Base-by-base conservation (phyloP, 176 grass and related monocot species). In the Tillandsia fasciculata region DNA sequence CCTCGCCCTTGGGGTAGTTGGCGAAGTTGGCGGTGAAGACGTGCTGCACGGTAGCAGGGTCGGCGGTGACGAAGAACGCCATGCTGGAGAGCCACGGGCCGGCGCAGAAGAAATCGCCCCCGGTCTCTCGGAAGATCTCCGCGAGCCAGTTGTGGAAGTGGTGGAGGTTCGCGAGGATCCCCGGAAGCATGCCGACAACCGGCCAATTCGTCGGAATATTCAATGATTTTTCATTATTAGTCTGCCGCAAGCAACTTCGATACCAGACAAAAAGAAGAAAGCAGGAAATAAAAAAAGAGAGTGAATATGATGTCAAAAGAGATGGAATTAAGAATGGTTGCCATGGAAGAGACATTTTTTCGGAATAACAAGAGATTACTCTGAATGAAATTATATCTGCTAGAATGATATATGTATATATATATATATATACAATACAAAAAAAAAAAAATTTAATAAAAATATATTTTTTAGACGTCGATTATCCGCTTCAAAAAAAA, bases 21-120 rank as follows among this genome's bases (percentile, higher is more conserved):
- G 24, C 1, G 84, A 92, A 92, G 70, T 85, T 83, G 83, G 79
- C 76, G 33, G 65, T 85, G 82, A 92, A 92, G 79, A 92, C 70
- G 64, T 92, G 84, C 24, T 77, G 81, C 26, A 92, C 73, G 82
- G 88, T 85, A 68, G 82, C 8, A 1, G 89, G 89, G 68, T 92
- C 85, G 76, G 76, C 76, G 23, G 89, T 92, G 64, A 79, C 3
- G 33, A 91, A 64, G 12, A 52, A 80, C 10, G 64, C 48, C 52
- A 85, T 12, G 65, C 75, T 76, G 48, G 70, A 76, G 72, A 50
- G 9, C 7, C 85, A 77, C 0, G 80, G 72, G 4, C 70, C 85
- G 15, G 53, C 53, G 0, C 81, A 77, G 0, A 70, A 47, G 79
- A 86, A 83, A 76, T 76, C 88, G 63, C 58, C 52, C 17, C 23